Base-by-base conservation (phyloP, 1,284 basidiomycete species). In the Vanrija sp. region DNA sequence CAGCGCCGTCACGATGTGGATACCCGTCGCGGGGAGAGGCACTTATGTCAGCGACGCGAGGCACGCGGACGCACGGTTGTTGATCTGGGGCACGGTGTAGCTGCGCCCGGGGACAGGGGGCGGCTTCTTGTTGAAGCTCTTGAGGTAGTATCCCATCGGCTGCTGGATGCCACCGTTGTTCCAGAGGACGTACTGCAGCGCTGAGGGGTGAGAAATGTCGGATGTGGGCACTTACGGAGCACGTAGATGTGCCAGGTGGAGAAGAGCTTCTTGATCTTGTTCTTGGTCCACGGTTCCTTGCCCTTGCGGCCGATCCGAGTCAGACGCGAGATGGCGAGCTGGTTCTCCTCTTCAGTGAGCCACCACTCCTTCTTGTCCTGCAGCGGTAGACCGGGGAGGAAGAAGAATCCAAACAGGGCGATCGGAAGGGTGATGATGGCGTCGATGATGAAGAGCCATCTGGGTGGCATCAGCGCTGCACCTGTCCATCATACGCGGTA, bases 91-190 rank as follows among this genome's bases (percentile, higher is more conserved):
- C 14, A 70, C 60, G 6, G 63, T 54, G 52, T 54, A 69, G 22
- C 42, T 38, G 4, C n/a, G 16, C 0, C 72, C 72, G 4, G 70
- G 69, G 1, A 66, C 65, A 7, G 69, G 67, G 2, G 59, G 36
- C 1, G 59, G 56, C 6, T 55, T 62, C 37, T 45, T 46, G 55
- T 72, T 74, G 67, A 69, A 72, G 39, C 45, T 47, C 51, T 71
- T 71, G 49, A 74, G 65, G 59, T 61, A 74, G 46, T 67, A 68
- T 1, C 62, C 62, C 53, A 73, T 68, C 8, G 69, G 51, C n/a
- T 42, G 27, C 50, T 68, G 66, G 15, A 60, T 50, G 36, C 45
- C 55, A 12, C 54, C 61, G 51, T 69, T 69, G 59, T 62, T 69
- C 64, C 66, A 70, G 6, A 68, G 31, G 16, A 67, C 57, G 49